Base-by-base conservation (phyloP, 768 basidiomycete species). In the Serendipita sp. region DNA sequence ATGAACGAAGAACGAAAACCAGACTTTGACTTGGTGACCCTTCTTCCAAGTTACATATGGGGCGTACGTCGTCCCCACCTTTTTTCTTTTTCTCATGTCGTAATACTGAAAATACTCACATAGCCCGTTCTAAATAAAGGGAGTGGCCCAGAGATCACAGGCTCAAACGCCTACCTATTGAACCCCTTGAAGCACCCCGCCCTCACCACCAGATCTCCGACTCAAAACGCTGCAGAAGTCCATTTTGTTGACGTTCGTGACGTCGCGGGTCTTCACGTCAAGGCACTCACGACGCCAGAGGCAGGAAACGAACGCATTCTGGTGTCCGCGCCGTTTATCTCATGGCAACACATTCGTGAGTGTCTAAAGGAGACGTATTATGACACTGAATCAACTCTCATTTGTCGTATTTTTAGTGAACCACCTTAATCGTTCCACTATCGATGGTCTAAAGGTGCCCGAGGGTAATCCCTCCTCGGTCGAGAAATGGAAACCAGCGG, bases 261-360 rank as follows among this genome's bases (percentile, higher is more conserved):
- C 70, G 70, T 82, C 37, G 83, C 80, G 0, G 71, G 73, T 13
- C 82, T 79, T 0, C 85, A 86, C 68, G 76, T 77, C 0, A 71
- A 74, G 3, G 82, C 83, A 3, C 71, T 89, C 24, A 76, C 77
- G 64, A 78, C 76, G 62, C 74, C 78, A 30, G 77, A 75, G 2
- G 85, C 84, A 0, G 79, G 78, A 2, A 81, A 81, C 1, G 76
- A 86, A 65, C 75, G 86, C 5, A 8, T 51, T n/a, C 5, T 51
- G 8, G n/a, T 53, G 28, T 8, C 32, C 18, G 45, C 30, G 4
- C 1, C 10, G n/a, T 28, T 30, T 8, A 3, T 60, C 11, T 5
- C 5, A 4, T 28, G 56, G 34, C 11, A 60, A 8, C 5, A 60
- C 16, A 60, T 38, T 32, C 28, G 56, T 60, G 35, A 5, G 48